Base-by-base conservation (phyloP, 75 land plant genomes). In the Gnetum montanum region DNA sequence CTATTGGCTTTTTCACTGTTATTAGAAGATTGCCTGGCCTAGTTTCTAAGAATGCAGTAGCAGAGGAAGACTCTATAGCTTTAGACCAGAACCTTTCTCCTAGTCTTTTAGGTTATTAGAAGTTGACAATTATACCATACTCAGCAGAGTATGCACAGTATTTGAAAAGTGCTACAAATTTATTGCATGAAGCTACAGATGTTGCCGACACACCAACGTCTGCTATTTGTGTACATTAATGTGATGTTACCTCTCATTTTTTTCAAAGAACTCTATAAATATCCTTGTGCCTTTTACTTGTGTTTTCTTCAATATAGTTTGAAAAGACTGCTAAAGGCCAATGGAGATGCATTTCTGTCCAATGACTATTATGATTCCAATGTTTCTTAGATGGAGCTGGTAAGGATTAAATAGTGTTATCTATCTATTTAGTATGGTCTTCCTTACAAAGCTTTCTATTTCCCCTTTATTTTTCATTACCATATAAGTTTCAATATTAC, bases 291-390 rank as follows among this genome's bases (percentile, higher is more conserved):
- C 6, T 27, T 29, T 31, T 25, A 10, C 50, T 2, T 3, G 7
- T n/a, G 24, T 29, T 16, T 22, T 46, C 27, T 71, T 15, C 48
- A n/a, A 30, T 43, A 43, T 61, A 93, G 98, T 62, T 77, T 94
- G 81, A 79, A 80, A 82, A 64, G 74, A 54, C 58, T 85, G 46
- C 72, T 94, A 31, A 76, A 80, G 37, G 60, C 87, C 45, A 94
- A 83, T 57, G 98, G 83, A 4, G 73, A 80, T 67, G 86, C 96
- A 43, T 94, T 94, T 62, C 72, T 90, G 19, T 80, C 91, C 31
- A 85, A 94, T 71, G 91, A 94, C 58, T 94, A 90, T 57, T 89
- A 77, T 76, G 87, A 89, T 16, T 94, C 98, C 22, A 91, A 94
- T 60, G 74, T 90, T 40, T 90, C 96, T 16, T 90, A 96, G 98